Base-by-base conservation (phyloP, 2,329 filamentous ascomycete species). In the Xylariaceae sp. region DNA sequence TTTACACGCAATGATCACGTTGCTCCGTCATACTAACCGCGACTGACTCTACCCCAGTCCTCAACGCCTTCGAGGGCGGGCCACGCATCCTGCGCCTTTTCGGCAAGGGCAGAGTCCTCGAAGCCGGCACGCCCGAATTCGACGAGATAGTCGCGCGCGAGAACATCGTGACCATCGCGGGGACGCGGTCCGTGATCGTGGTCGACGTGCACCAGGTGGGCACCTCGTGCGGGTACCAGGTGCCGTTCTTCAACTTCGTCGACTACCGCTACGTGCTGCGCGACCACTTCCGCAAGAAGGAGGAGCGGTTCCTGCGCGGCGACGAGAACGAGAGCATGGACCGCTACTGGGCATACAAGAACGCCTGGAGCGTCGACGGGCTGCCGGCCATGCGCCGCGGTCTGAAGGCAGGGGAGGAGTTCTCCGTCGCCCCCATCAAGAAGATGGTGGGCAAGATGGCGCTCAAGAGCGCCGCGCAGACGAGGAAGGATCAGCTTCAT, bases 1-100 rank as follows among this genome's bases (percentile, higher is more conserved):
- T 19, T 29, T 15, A 17, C 5, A 2, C n/a, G n/a, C n/a, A n/a
- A n/a, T n/a, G n/a, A n/a, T n/a, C n/a, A n/a, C n/a, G n/a, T n/a
- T n/a, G n/a, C n/a, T n/a, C n/a, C n/a, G n/a, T n/a, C n/a, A n/a
- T n/a, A n/a, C n/a, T n/a, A n/a, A 14, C 7, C 12, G 12, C n/a
- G 12, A 28, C 33, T 45, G 15, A 41, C 13, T 9, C 2, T 2
- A 18, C 13, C 12, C 8, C 34, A 48, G 46, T 88, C 71, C 87
- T 88, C 63, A 82, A 59, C 31, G 59, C 63, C 2, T 66, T 67
- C 34, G 59, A 65, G 18, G 62, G 63, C 0, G 53, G 61, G 9
- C 59, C 65, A 1, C 56, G 60, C 27, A 67, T 67, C 37, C 40
- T 67, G 9, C 48, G 65, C 3, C 47, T 67, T 5, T 67, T 60